Conservation (phyloP, 1,284 basidiomycete genomes). For the Sporisorium sorghi region DNA sequence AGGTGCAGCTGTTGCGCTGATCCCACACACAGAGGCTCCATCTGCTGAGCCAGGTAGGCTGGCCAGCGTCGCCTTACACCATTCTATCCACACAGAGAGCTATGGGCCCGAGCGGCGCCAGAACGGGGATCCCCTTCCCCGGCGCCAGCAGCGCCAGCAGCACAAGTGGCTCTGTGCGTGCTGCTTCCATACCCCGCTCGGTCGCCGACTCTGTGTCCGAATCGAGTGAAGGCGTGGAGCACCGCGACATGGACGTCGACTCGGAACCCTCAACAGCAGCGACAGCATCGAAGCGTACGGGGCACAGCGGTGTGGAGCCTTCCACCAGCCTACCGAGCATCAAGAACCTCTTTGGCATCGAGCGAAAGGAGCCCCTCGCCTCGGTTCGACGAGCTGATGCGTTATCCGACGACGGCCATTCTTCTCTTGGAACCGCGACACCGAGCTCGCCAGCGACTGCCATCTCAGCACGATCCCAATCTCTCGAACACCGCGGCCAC, state of each 20-base stretch:
- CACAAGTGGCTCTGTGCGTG: conserved; percentile 18
- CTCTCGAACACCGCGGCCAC: conserved; percentile 30
- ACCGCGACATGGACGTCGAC: conserved; percentile 46
- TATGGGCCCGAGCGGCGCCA: conserved; percentile 46
- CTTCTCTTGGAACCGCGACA: conserved; percentile 26
- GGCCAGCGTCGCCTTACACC: conserved; percentile 36
- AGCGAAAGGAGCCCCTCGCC: conserved; percentile 38
- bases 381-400: conserved; percentile 33
- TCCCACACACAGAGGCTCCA: not conserved
- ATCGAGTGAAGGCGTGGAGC: conserved; percentile 18
- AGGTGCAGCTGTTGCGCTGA: conserved; percentile 6
- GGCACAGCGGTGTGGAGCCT: conserved; percentile 15
- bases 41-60: conserved; percentile 39
- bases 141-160: conserved; percentile 30
- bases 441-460: conserved; percentile 35
- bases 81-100: conserved; percentile 35
- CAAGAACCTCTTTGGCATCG: conserved; percentile 50
- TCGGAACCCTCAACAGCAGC: conserved; percentile 24
- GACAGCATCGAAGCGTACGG: conserved; percentile 21
- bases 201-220: conserved; percentile 26
- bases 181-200: conserved; percentile 34
- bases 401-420: conserved; percentile 30
- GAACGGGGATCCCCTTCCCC: conserved; percentile 45
- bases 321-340: conserved; percentile 47
- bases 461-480: conserved; percentile 17